Evolutionary conservation across 108 stramenopile genomes (phyloP).

Genomic region (Pseudonitzschia delicatissima): DNA sequence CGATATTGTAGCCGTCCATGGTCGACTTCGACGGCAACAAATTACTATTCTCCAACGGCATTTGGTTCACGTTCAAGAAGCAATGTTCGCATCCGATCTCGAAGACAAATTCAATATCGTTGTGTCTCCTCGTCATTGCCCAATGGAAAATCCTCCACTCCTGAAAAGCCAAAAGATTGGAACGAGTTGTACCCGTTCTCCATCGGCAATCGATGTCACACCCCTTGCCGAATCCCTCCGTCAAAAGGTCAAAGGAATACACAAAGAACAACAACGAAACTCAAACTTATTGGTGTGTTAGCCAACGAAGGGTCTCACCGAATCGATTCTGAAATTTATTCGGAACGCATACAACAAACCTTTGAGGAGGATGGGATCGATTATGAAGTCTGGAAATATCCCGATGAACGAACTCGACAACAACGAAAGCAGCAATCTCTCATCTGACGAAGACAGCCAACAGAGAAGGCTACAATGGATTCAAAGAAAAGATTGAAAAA

Average conservation of each 20-base stretch:
- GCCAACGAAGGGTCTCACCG: constrained; percentile 26
- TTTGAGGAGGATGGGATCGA: constrained; percentile 80
- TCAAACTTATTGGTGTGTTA: constrained; percentile 62
- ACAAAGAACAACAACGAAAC: constrained; percentile 22
- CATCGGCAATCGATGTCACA: constrained; percentile 41
- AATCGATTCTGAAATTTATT: constrained; percentile 59
- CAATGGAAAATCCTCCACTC: no score
- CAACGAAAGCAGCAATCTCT: background rate
- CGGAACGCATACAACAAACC: constrained; percentile 75
- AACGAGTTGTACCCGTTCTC: background rate
- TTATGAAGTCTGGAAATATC: constrained; percentile 66
- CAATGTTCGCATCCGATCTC: no score
- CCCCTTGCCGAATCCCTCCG: constrained; percentile 50
- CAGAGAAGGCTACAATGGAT: constrained; percentile 35
- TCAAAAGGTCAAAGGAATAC: constrained; percentile 39
- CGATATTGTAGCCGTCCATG: no score
- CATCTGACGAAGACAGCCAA: background rate
- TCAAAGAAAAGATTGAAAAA: constrained; percentile 47
- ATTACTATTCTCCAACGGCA: no score
- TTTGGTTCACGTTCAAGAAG: no score
- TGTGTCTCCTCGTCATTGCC: no score
- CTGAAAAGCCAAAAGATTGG: background rate
- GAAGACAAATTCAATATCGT: no score
- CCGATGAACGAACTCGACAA: constrained; percentile 5
- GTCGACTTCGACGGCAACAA: no score